These are phyloP conservation scores for Borealophlyctis nickersoniae DNA, from an alignment of 192 early-diverging fungal species.

Conservation along the genomic window DNA sequence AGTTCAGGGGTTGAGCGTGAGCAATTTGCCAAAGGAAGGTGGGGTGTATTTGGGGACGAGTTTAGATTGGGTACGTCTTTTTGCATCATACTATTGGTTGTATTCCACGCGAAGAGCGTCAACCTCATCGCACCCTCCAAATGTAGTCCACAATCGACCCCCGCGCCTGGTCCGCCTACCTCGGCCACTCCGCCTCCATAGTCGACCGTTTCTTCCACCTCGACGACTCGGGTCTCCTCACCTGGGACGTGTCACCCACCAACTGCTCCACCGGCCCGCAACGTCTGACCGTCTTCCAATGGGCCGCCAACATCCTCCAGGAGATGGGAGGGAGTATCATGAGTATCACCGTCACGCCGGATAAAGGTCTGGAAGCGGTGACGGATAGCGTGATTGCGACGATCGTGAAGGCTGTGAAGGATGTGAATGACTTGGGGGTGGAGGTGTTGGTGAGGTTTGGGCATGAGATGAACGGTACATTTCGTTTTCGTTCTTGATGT, in stretches of 20 bases:
- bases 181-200: conserved; percentile 27
- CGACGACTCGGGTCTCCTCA: conserved; percentile 1
- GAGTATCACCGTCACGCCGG: conserved; percentile 35
- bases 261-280: conserved; percentile 23
- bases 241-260: conserved; percentile 9
- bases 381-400: conserved; percentile 8
- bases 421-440: conserved; percentile 25
- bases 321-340: conserved; percentile 32
- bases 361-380: conserved; percentile 24
- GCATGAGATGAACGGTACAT: conserved; percentile 41
- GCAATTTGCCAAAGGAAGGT: too few relatives aligned
- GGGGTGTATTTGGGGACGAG: conserved; percentile 33
- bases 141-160: conserved; percentile 28
- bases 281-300: conserved; percentile 19
- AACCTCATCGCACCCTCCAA: too few relatives aligned
- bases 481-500: neutral
- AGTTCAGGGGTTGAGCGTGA: neutral
- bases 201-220: conserved; percentile 26
- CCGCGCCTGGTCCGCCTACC: conserved; percentile 20
- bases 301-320: conserved; percentile 29
- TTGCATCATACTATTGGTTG: neutral
- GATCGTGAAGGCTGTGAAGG: conserved; percentile 15
- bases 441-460: conserved; percentile 35
- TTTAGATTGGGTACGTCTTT: conserved; percentile 31
- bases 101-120: neutral